Evolutionary conservation across 2,329 filamentous ascomycete genomes (phyloP).

Genomic region (Penicillium vulpinum): DNA sequence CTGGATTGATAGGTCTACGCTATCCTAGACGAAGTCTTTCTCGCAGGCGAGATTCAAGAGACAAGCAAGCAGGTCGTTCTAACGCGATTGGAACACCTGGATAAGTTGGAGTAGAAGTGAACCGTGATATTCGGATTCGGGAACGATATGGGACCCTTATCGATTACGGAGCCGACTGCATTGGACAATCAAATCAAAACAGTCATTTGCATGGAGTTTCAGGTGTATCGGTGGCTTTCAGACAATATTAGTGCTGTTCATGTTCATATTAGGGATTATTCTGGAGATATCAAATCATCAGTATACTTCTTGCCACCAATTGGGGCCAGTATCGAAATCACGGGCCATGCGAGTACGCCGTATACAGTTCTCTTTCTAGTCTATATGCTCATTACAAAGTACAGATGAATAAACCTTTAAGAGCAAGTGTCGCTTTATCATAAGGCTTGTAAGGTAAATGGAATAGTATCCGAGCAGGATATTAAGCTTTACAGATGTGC

Average conservation of each 20-base stretch:
- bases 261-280: conserved; percentile 4
- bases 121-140: neutral
- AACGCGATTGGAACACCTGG: conserved; percentile 88
- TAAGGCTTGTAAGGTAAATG: neutral
- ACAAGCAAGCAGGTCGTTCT: conserved; percentile 97
- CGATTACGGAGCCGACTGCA: conserved; percentile 5
- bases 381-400: neutral
- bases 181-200: conserved; percentile 15
- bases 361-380: neutral
- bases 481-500: neutral
- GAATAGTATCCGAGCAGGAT: neutral
- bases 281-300: conserved; percentile 10
- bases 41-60: conserved; percentile 97
- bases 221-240: conserved; percentile 7
- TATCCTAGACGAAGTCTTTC: conserved; percentile 95
- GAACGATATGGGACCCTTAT: neutral
- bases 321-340: conserved; percentile 21
- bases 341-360: neutral
- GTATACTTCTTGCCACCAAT: conserved; percentile 15
- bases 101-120: conserved; percentile 76
- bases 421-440: neutral
- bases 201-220: conserved; percentile 25
- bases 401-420: neutral
- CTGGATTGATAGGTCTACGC: conserved; percentile 71
- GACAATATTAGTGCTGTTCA: conserved; percentile 5